A percentile compares a stretch with the other conserved stretches of the same genome.
Conservation (phyloP, 768 basidiomycete species). For the Coprinopsis strossmayeri region DNA sequence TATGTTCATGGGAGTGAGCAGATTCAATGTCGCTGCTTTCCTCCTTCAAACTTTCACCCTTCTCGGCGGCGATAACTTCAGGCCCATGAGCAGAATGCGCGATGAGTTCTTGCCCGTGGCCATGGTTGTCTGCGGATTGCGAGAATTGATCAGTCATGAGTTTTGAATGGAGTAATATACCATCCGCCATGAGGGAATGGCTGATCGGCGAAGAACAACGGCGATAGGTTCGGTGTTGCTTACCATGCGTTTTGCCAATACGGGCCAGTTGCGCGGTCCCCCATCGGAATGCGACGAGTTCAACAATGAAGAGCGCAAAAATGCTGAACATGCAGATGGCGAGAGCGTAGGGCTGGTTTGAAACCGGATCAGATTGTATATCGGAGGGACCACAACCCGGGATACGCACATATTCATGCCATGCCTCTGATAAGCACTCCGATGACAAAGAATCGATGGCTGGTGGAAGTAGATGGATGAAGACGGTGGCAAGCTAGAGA, state of each 20-base stretch:
- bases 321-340: constrained; percentile 78
- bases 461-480: constrained; percentile 76
- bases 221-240: constrained; percentile 10
- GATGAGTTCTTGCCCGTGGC: constrained; percentile 65
- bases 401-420: constrained; percentile 60
- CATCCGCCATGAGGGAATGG: no score
- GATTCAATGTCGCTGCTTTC: constrained; percentile 23
- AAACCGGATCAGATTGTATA: not conserved
- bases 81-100: constrained; percentile 68
- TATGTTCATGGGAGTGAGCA: constrained; percentile 16
- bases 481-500: constrained; percentile 78
- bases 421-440: constrained; percentile 61
- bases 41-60: constrained; percentile 12
- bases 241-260: constrained; percentile 60
- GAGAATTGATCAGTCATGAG: no score
- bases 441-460: constrained; percentile 66
- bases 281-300: constrained; percentile 83
- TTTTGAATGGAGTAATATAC: no score
- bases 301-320: constrained; percentile 78
- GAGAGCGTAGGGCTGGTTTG: constrained; percentile 69
- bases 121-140: constrained; percentile 67
- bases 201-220: constrained; percentile 4
- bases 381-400: constrained; percentile 1
- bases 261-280: constrained; percentile 67
- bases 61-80: constrained; percentile 27